A percentile compares a stretch with the other conserved stretches of the same genome.
Conservation (phyloP, 176 grass and related monocot species). For the Cenchrus purpureus region DNA sequence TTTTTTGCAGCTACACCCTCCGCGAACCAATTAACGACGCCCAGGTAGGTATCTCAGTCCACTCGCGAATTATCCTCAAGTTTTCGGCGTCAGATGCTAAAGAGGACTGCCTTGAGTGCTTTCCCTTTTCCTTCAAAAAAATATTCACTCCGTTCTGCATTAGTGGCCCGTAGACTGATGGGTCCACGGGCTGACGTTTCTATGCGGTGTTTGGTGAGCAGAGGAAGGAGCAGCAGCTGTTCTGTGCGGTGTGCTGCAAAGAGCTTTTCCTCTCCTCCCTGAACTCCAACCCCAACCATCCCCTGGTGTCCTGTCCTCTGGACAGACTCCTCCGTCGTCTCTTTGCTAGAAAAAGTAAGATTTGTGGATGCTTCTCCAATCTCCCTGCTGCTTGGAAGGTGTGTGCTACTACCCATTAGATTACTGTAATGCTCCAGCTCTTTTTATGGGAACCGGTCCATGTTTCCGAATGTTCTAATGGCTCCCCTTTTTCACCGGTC, state of each 20-base stretch:
- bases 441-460: neutral
- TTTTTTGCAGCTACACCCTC: conserved; percentile 21
- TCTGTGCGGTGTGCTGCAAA: neutral
- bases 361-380: neutral
- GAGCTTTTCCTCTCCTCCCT: neutral
- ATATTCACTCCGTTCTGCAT: neutral
- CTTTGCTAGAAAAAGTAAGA: conserved; percentile 34
- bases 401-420: neutral
- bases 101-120: neutral
- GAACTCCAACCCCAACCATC: neutral
- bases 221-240: neutral
- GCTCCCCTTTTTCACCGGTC: neutral
- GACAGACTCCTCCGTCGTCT: conserved; percentile 13
- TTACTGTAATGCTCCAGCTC: too few species aligned
- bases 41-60: neutral
- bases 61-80: neutral
- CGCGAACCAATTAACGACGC: neutral
- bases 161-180: neutral
- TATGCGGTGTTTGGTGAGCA: conserved; percentile 32
- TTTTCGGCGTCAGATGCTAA: neutral
- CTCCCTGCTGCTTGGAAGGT: conserved; percentile 13
- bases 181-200: conserved; percentile 45
- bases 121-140: neutral
- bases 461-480: neutral
- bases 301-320: neutral